Evolutionary conservation across 257 asterid genomes (phyloP).

Genomic region (Knoxia roxburghii): DNA sequence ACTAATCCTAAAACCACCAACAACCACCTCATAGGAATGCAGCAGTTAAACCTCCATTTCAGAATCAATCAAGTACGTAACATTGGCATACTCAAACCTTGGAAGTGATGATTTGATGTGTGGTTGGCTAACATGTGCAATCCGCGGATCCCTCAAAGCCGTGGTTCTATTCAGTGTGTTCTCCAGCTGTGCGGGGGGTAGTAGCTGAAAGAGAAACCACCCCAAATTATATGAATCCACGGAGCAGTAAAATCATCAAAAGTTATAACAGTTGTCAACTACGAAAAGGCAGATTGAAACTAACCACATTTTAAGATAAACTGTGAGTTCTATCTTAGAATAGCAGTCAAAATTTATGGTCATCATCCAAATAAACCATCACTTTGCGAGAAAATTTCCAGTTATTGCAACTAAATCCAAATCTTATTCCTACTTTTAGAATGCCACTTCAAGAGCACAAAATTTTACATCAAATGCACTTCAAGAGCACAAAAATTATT

Average conservation of each 20-base stretch:
- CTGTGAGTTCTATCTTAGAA: neutral
- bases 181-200: constrained; percentile 89
- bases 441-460: no score
- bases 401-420: neutral
- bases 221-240: neutral
- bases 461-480: no score
- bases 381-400: neutral
- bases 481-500: neutral
- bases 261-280: neutral
- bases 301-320: neutral
- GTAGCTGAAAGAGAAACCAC: constrained; percentile 51
- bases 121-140: constrained; percentile 82
- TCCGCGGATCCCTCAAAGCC: constrained; percentile 77
- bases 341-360: neutral
- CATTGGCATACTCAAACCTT: constrained; percentile 40
- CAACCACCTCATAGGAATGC: constrained; percentile 46
- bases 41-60: constrained; percentile 6
- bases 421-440: neutral
- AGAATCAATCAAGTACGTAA: neutral
- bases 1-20: constrained; percentile 71
- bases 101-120: constrained; percentile 80
- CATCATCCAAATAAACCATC: neutral
- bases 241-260: neutral
- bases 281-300: neutral
- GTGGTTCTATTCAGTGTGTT: constrained; percentile 70